Percentiles rank a stretch among this genome's conserved stretches.
Evolutionary conservation across 2,329 filamentous ascomycete genomes (phyloP).

Genomic region (Phialocephala sp.): DNA sequence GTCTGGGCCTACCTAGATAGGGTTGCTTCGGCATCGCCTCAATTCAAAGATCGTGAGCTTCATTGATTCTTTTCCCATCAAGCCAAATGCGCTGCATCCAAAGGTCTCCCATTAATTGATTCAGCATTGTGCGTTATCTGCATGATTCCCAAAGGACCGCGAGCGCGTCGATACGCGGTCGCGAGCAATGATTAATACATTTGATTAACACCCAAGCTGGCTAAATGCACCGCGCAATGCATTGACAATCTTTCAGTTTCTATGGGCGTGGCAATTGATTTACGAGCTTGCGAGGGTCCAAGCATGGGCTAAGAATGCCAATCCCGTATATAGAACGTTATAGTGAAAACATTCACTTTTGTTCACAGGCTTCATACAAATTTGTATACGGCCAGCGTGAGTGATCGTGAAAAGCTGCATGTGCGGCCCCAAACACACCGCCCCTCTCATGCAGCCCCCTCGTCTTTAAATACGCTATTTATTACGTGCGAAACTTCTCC

Average conservation of each 20-base stretch:
- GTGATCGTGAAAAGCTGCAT: slow-evolving; percentile 26
- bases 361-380: slow-evolving; percentile 24
- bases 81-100: background rate
- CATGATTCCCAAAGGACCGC: background rate
- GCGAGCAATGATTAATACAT: slow-evolving; percentile 5
- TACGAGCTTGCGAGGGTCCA: slow-evolving; percentile 23
- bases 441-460: slow-evolving; percentile 29
- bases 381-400: slow-evolving; percentile 21
- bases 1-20: too few relatives aligned
- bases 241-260: slow-evolving; percentile 11
- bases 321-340: background rate
- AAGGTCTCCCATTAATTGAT: background rate
- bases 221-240: background rate
- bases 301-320: slow-evolving; percentile 13
- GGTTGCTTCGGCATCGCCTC: background rate
- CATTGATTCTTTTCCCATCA: background rate
- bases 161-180: slow-evolving; percentile 1
- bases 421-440: slow-evolving; percentile 29
- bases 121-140: background rate
- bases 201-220: background rate
- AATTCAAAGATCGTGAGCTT: slow-evolving; percentile 11
- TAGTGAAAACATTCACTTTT: slow-evolving; percentile 31
- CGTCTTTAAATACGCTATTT: slow-evolving; percentile 20
- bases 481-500: slow-evolving; percentile 11
- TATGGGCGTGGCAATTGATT: slow-evolving; percentile 34